These are phyloP conservation scores for Apophysomyces trapeziformis DNA, from an alignment of 371 early-diverging fungal genomes.

Conservation along the genomic window DNA sequence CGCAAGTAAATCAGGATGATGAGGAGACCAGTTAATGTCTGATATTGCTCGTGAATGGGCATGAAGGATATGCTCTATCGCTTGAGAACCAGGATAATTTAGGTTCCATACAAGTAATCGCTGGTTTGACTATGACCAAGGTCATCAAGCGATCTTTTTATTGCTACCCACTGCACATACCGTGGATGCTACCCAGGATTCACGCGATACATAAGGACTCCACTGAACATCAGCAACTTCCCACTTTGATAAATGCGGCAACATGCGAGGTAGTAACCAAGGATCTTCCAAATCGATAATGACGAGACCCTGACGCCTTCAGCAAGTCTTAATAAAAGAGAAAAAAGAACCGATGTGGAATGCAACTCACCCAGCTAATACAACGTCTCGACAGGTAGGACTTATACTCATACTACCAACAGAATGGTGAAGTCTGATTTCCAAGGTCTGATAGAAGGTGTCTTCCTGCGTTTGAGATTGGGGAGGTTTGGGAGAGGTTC, in stretches of 20 bases:
- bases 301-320: constrained; percentile 77
- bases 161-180: constrained; percentile 47
- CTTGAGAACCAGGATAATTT: constrained; percentile 52
- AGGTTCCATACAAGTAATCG: constrained; percentile 82
- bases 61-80: constrained; percentile 73
- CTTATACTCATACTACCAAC: constrained; percentile 86
- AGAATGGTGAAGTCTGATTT: constrained; percentile 75
- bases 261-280: constrained; percentile 70
- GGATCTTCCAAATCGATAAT: constrained; percentile 85
- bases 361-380: constrained; percentile 75
- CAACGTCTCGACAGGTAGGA: constrained; percentile 79
- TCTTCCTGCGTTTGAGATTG: constrained; percentile 40
- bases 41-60: constrained; percentile 84
- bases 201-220: constrained; percentile 80
- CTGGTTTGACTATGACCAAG: constrained; percentile 72
- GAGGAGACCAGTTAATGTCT: constrained; percentile 86
- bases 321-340: not conserved
- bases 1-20: constrained; percentile 77
- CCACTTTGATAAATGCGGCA: constrained; percentile 86
- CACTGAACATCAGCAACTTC: constrained; percentile 88
- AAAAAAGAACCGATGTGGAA: not conserved
- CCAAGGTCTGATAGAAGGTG: constrained; percentile 64
- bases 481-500: constrained; percentile 18
- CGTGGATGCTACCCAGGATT: constrained; percentile 86
- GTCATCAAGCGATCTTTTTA: constrained; percentile 3